Percentiles rank a stretch among this genome's conserved stretches.
phyloP scores from a whole-genome alignment of 495 filamentous ascomycete genomes.

The Amniculicola lignicola region DNA sequence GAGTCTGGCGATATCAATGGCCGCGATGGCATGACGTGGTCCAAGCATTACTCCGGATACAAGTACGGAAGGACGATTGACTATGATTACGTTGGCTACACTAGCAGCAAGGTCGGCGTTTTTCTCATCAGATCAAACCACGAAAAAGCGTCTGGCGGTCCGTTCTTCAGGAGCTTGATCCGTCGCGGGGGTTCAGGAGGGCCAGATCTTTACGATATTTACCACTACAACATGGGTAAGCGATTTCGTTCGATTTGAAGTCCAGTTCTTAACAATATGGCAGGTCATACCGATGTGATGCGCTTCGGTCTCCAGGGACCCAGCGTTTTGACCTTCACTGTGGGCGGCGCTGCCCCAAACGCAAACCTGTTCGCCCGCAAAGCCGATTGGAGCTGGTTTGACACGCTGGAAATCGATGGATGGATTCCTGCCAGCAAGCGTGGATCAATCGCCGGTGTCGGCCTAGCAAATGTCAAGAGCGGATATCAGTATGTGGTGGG shows the following conservation, averaged over 20 bases:
- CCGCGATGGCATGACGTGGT: conserved; percentile 2
- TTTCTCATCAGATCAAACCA: neutral
- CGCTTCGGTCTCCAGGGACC: conserved; percentile 4
- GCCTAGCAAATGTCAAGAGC: conserved; percentile 1
- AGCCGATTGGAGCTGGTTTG: conserved; percentile 7
- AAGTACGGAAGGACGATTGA: conserved; percentile 8
- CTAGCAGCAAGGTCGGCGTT: neutral
- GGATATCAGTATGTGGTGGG: conserved; percentile 2
- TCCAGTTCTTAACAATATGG: neutral
- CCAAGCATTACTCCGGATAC: conserved; percentile 8
- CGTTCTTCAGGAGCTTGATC: neutral
- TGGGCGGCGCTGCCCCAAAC: neutral
- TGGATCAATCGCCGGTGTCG: conserved; percentile 3
- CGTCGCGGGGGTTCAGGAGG: neutral
- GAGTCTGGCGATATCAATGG: conserved; percentile 5
- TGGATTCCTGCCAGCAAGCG: conserved; percentile 5
- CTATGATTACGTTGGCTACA: conserved; percentile 8
- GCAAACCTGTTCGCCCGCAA: conserved; percentile 10
- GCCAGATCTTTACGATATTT: conserved; percentile 6
- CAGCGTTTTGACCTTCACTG: conserved; percentile 1
- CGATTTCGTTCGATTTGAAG: neutral
- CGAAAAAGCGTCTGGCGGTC: conserved; percentile 3
- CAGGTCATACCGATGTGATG: conserved; percentile 5
- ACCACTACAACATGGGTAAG: conserved; percentile 6
- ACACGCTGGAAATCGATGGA: conserved; percentile 2